These are phyloP conservation scores for Leccinum incarnatum DNA, from an alignment of 768 basidiomycete genomes.

Conservation along the genomic window DNA sequence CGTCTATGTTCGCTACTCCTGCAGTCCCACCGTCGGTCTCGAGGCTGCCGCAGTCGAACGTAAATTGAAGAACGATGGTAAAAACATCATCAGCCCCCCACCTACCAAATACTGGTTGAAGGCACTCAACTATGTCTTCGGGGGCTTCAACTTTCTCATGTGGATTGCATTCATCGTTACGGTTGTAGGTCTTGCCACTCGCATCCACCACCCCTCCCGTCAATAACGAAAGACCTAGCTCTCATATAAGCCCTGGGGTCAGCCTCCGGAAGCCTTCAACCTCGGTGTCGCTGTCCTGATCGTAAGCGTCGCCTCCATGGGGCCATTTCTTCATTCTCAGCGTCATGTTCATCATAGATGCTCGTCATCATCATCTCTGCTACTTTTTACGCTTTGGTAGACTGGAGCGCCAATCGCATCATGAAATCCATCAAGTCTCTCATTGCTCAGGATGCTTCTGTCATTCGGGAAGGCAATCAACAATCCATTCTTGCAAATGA, in stretches of 20 bases:
- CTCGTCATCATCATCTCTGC: slow-evolving; percentile 42
- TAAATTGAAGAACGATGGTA: slow-evolving; percentile 40
- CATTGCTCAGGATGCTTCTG: slow-evolving; percentile 56
- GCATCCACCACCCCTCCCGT: background rate
- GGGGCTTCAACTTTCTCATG: slow-evolving; percentile 56
- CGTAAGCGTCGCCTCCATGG: slow-evolving; percentile 29
- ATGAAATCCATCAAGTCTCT: slow-evolving; percentile 59
- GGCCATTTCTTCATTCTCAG: background rate
- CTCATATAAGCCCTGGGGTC: slow-evolving; percentile 49
- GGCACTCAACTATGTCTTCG: slow-evolving; percentile 49
- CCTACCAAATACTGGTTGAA: slow-evolving; percentile 48
- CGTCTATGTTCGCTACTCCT: slow-evolving; percentile 43
- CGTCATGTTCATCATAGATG: slow-evolving; percentile 29
- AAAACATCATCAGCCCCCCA: slow-evolving; percentile 49
- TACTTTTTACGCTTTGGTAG: slow-evolving; percentile 49
- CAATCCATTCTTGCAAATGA: slow-evolving; percentile 51
- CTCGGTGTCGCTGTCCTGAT: slow-evolving; percentile 54
- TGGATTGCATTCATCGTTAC: slow-evolving; percentile 50
- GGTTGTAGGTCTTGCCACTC: slow-evolving; percentile 26
- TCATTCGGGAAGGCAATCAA: slow-evolving; percentile 48
- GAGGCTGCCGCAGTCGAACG: slow-evolving; percentile 44
- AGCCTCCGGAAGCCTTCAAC: slow-evolving; percentile 39
- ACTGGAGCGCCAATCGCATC: slow-evolving; percentile 47
- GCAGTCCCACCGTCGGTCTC: slow-evolving; percentile 39
- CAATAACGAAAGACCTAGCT: slow-evolving; percentile 28